Evolutionary conservation across 2,329 filamentous ascomycete genomes (phyloP).

Genomic region (Epichloe baconii): DNA sequence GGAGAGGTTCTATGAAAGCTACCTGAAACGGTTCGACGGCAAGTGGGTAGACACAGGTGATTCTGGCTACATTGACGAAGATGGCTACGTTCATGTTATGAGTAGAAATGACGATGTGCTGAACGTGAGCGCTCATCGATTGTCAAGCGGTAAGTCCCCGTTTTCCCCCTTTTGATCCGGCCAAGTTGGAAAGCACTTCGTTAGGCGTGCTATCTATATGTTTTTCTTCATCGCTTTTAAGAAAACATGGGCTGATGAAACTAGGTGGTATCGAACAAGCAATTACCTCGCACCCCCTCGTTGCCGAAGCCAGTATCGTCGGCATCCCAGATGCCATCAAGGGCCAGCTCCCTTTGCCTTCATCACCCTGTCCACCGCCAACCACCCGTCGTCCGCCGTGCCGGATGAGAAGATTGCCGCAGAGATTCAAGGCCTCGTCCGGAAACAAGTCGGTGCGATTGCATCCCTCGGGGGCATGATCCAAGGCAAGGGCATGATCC

Average conservation of each 20-base stretch:
- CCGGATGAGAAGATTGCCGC: constrained; percentile 29
- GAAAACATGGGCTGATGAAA: background rate
- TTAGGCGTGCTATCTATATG: too few relatives aligned
- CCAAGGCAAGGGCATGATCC: constrained; percentile 74
- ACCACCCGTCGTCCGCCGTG: constrained; percentile 37
- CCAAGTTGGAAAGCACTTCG: too few relatives aligned
- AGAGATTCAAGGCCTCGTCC: constrained; percentile 63
- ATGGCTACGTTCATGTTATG: constrained; percentile 55
- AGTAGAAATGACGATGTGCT: constrained; percentile 70
- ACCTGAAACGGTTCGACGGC: constrained; percentile 68
- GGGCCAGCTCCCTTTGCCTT: constrained; percentile 90
- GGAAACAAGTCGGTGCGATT: constrained; percentile 75
- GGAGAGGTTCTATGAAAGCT: constrained; percentile 73
- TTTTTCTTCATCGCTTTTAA: background rate
- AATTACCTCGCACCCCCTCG: constrained; percentile 66
- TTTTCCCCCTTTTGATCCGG: too few relatives aligned
- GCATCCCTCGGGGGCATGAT: constrained; percentile 77
- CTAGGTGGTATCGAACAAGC: constrained; percentile 80
- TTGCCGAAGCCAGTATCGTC: constrained; percentile 78
- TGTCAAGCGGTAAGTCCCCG: constrained; percentile 58
- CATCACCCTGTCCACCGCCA: constrained; percentile 39
- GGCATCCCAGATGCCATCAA: constrained; percentile 77
- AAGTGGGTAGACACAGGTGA: constrained; percentile 88
- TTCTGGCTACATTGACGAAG: constrained; percentile 69
- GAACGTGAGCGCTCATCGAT: constrained; percentile 86